Percentiles rank a stretch among this genome's conserved stretches.
phyloP scores from a whole-genome alignment of 805 yeast genomes.

The Torulaspora quercuum region DNA sequence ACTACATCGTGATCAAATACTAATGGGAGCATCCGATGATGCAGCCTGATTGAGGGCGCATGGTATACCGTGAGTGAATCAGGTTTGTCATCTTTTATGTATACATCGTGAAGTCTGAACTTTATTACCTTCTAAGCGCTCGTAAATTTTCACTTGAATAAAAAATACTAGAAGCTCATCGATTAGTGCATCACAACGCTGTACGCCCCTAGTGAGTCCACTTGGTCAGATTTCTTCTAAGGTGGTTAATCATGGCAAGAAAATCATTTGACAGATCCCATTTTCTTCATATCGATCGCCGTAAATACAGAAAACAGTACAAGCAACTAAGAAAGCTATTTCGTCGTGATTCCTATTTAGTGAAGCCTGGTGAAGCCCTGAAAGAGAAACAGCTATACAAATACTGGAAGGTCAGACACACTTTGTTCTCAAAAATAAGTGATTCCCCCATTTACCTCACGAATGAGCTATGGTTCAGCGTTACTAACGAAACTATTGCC shows the following conservation, averaged over 20 bases:
- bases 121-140: too few species aligned
- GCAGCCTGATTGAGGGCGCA: too few species aligned
- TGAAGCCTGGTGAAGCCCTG: slow-evolving; percentile 20
- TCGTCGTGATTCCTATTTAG: slow-evolving; percentile 17
- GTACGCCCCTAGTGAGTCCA: too few species aligned
- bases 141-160: too few species aligned
- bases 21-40: too few species aligned
- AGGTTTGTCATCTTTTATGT: too few species aligned
- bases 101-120: too few species aligned
- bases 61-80: too few species aligned
- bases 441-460: slow-evolving; percentile 62
- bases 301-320: slow-evolving; percentile 24
- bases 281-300: slow-evolving; percentile 22
- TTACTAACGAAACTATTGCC: slow-evolving; percentile 79
- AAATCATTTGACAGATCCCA: slow-evolving; percentile 11
- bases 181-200: too few species aligned
- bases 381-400: slow-evolving; percentile 34
- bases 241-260: slow-evolving; percentile 3
- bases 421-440: slow-evolving; percentile 60
- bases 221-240: neutral
- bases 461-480: slow-evolving; percentile 78
- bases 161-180: slow-evolving; percentile 12
- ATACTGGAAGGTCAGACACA: slow-evolving; percentile 61
- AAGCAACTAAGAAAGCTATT: slow-evolving; percentile 13
- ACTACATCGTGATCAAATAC: too few species aligned